A percentile compares a stretch with the other conserved stretches of the same genome.
These are phyloP conservation scores for Geum urbanum DNA, from an alignment of 306 rosid genomes.

Conservation along the genomic window DNA sequence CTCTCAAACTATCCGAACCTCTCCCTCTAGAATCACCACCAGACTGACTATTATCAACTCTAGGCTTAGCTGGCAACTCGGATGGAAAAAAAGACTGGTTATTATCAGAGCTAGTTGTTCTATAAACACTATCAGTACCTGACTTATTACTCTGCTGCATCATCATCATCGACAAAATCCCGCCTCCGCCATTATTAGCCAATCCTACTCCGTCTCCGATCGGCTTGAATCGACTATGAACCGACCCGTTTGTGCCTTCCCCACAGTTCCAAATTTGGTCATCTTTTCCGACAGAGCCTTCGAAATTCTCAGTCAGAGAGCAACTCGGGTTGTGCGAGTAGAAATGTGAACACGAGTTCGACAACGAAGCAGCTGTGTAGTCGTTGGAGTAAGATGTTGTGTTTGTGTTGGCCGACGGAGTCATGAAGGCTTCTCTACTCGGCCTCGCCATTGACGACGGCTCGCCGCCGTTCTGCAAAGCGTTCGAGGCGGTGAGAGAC, in stretches of 20 bases:
- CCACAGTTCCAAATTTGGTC: conserved; percentile 96
- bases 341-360: conserved; percentile 76
- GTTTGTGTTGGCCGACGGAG: conserved; percentile 46
- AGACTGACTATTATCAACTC: conserved; percentile 54
- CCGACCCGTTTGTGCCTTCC: conserved; percentile 97
- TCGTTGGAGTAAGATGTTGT: conserved; percentile 76
- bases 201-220: conserved; percentile 82
- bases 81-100: conserved; percentile 87
- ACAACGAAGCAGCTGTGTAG: conserved; percentile 70
- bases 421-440: conserved; percentile 37
- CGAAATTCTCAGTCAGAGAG: conserved; percentile 82
- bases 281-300: conserved; percentile 65
- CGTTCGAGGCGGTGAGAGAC: conserved; percentile 85
- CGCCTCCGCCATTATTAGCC: conserved; percentile 59
- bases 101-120: conserved; percentile 70
- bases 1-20: conserved; percentile 66
- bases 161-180: conserved; percentile 44
- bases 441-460: conserved; percentile 44
- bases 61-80: conserved; percentile 79
- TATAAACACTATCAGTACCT: conserved; percentile 45
- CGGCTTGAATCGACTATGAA: conserved; percentile 96
- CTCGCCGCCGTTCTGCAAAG: conserved; percentile 44
- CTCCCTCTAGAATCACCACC: conserved; percentile 87
- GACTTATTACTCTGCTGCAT: conserved; percentile 44
- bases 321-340: conserved; percentile 92